Base-by-base conservation (phyloP, 2,329 filamentous ascomycete species). In the Chalaropsis ovoidea region DNA sequence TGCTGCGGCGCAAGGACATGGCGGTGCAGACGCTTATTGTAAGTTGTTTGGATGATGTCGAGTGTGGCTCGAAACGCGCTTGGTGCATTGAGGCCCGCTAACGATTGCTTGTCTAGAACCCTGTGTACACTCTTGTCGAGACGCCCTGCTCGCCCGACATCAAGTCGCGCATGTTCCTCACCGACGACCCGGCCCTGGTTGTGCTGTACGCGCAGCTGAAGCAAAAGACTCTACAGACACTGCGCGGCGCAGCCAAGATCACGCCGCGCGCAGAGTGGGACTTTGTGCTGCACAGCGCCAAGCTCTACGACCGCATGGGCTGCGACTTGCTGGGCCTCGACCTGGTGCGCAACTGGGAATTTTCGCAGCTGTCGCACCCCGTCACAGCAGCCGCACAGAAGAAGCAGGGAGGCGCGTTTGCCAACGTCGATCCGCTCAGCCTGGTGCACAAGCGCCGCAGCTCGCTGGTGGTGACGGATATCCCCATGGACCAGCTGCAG, bases 241-340 rank as follows among this genome's bases (percentile, higher is more conserved):
- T 96, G 7, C 85, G 87, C 41, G 92, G 91, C n/a, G 90, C 90
- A 6, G 87, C 88, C 0, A 90, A 90, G 75, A 81, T 96, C 19
- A 86, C 85, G 1, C 87, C 89, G 0, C 83, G 82, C 68, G 85
- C 87, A 3, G 92, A 96, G 75, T 95, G 90, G 89, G 84, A 88
- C 41, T 96, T 96, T 73, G 85, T 96, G 0, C 77, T 95, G 24
- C 90, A 94, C 70, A 96, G 90, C 64, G 90, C 91, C 17, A 81
- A 85, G 64, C 79, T 94, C 19, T 97, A 92, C 72, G 88, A 88
- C 73, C 86, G 90, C 8, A 96, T 94, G 92, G 93, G 94, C 2
- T 95, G 94, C 72, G 93, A 96, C 74, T 75, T 96, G 8, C 81
- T 97, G 0, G 94, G 92, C 0, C 78, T 97, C 3, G 90, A 95